Evolutionary conservation across 805 yeast genomes (phyloP).

Genomic region (Starmera amethionina): DNA sequence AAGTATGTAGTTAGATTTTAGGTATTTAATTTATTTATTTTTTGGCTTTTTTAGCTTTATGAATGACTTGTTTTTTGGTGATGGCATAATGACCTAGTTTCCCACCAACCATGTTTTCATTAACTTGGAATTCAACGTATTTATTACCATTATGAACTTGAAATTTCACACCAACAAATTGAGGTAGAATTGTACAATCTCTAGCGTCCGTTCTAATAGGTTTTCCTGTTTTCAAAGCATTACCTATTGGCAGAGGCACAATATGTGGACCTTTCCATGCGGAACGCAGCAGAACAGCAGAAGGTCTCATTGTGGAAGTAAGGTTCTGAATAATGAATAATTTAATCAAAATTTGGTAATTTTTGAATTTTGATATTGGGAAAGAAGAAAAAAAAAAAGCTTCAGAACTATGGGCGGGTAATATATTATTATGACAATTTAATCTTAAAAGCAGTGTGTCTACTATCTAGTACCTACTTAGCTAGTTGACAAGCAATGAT

Average conservation of each 20-base stretch:
- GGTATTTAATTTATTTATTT: too few relatives aligned
- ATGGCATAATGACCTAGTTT: constrained; percentile 94
- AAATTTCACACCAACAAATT: constrained; percentile 88
- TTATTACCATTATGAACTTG: constrained; percentile 96
- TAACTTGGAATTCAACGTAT: constrained; percentile 76
- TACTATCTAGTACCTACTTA: neutral
- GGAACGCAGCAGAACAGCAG: constrained; percentile 35
- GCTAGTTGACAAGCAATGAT: neutral
- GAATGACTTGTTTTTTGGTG: constrained; percentile 69
- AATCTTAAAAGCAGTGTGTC: too few relatives aligned
- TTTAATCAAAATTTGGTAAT: too few relatives aligned
- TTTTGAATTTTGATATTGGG: neutral
- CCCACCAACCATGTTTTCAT: constrained; percentile 95
- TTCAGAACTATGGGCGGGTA: neutral
- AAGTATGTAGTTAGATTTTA: neutral
- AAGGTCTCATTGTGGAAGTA: constrained; percentile 25
- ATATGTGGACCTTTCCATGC: constrained; percentile 81
- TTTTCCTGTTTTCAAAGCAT: constrained; percentile 68
- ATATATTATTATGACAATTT: too few relatives aligned
- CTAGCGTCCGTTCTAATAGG: constrained; percentile 96
- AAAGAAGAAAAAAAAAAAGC: neutral
- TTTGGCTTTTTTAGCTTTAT: constrained; percentile 52
- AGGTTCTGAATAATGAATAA: too few relatives aligned
- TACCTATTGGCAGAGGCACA: constrained; percentile 88
- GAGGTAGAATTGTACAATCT: constrained; percentile 89